Evolutionary conservation across 257 asterid species (phyloP).

Genomic region (Penstemon eatonii): DNA sequence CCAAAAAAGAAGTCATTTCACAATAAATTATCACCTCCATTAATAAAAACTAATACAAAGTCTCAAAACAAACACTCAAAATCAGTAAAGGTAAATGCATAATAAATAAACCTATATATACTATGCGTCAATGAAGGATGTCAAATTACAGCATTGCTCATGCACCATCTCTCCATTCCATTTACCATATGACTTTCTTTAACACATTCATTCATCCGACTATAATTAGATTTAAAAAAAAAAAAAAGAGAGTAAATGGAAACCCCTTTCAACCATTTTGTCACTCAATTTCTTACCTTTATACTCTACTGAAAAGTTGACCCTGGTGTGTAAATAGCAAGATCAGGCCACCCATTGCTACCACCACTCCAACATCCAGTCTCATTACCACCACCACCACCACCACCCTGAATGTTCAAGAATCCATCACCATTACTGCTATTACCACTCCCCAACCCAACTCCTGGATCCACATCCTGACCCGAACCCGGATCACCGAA

Average conservation of each 20-base stretch:
- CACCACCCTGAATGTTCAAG: constrained; percentile 46
- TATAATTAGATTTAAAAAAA: constrained; percentile 13
- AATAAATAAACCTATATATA: constrained; percentile 11
- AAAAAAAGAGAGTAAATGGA: constrained; percentile 2
- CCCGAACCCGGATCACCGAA: constrained; percentile 43
- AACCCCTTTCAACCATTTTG: constrained; percentile 12
- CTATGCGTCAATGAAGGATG: constrained; percentile 30
- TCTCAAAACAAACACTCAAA: constrained; percentile 30
- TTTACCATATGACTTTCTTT: constrained; percentile 14
- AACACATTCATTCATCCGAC: constrained; percentile 18
- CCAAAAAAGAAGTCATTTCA: constrained; percentile 2
- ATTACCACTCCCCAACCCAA: constrained; percentile 37
- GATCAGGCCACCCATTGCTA: constrained; percentile 75
- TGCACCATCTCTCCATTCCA: constrained; percentile 7
- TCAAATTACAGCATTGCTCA: constrained; percentile 24
- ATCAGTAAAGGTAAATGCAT: constrained; percentile 2
- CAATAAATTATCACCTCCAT: constrained; percentile 28
- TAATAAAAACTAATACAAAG: constrained; percentile 22
- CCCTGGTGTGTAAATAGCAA: constrained; percentile 75
- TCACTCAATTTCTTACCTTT: constrained; percentile 13
- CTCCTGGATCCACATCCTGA: constrained; percentile 35
- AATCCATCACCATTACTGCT: constrained; percentile 45
- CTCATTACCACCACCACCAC: constrained; percentile 30
- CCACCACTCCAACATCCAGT: constrained; percentile 36
- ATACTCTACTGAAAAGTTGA: constrained; percentile 47